A percentile compares a stretch with the other conserved stretches of the same genome.
phyloP scores from a whole-genome alignment of 2,329 filamentous ascomycete species.

The Fusarium newnesense region DNA sequence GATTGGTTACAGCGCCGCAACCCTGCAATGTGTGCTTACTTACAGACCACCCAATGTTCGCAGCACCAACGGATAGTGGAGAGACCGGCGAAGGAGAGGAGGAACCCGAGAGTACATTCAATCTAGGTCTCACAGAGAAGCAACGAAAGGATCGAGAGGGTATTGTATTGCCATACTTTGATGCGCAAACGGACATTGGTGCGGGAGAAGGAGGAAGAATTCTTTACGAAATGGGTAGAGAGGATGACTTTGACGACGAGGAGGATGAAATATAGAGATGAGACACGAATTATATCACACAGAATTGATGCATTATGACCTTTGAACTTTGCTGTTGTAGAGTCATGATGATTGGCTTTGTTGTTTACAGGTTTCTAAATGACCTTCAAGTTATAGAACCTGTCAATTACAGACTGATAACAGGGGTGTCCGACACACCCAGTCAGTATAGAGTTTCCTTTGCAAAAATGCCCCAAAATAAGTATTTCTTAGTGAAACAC shows the following conservation, averaged over 20 bases:
- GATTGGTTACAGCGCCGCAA: conserved; percentile 11
- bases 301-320: neutral
- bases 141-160: conserved; percentile 87
- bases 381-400: neutral
- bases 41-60: conserved; percentile 80
- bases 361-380: neutral
- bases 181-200: conserved; percentile 85
- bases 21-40: conserved; percentile 66
- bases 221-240: conserved; percentile 93
- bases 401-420: no score
- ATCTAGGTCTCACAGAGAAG: conserved; percentile 87
- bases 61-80: conserved; percentile 51
- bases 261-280: conserved; percentile 82
- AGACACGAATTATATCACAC: neutral
- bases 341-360: neutral
- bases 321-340: neutral
- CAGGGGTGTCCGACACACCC: neutral
- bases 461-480: no score
- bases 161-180: conserved; percentile 94
- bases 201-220: conserved; percentile 91
- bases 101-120: conserved; percentile 81
- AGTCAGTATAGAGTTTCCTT: neutral
- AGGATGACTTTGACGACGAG: conserved; percentile 97
- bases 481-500: neutral
- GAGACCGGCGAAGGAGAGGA: conserved; percentile 57